Evolutionary conservation across 2,329 filamentous ascomycete species (phyloP), one percentile per base, ranked within the genome.

Genomic region (Sordariomycetes sp.): DNA sequence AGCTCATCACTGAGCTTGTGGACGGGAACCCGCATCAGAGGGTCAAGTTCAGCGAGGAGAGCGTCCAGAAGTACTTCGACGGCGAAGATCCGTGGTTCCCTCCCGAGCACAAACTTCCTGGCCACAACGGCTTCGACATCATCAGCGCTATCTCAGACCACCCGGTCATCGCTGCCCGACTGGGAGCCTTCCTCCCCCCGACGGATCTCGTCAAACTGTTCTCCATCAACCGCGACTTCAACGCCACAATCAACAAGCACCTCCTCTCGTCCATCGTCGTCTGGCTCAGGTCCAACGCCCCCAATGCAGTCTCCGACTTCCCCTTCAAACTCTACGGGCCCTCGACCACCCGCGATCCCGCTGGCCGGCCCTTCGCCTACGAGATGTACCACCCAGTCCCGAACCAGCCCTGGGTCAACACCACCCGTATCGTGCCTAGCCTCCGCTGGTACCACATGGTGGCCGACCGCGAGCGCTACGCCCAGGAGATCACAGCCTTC

Each of bases 381-480:
- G 66, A 60, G 60, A 66, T 60, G 62, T 24, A 53, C 51, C 53
- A 63, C 50, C 58, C 63, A 35, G 55, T 62, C 54, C 54, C 55
- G 1, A 22, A 46, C 18, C 50, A 53, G 18, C 37, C 50, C n/a
- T 11, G 7, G 25, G 34, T 48, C 11, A 3, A 67, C 3, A 60
- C 72, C 34, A 67, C 76, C 32, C 82, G 77, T 53, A 70, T 70
- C 24, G 77, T 88, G 1, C 88, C 88, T 0, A 78, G 80, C 8
- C 73, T 93, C 54, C 74, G 75, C 52, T 94, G 87, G 79, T 74
- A 90, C 7, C 76, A 80, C 59, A 85, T 93, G 79, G 76, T 90
- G 0, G 68, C 81, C 61, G 79, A 75, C 60, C 78, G 86, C 12
- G 74, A 87, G 62, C 72, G 74, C 46, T 76, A 76, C 40, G 76